These are phyloP conservation scores for Madurella mycetomatis DNA, from an alignment of 2,329 filamentous ascomycete species.

Conservation along the genomic window DNA sequence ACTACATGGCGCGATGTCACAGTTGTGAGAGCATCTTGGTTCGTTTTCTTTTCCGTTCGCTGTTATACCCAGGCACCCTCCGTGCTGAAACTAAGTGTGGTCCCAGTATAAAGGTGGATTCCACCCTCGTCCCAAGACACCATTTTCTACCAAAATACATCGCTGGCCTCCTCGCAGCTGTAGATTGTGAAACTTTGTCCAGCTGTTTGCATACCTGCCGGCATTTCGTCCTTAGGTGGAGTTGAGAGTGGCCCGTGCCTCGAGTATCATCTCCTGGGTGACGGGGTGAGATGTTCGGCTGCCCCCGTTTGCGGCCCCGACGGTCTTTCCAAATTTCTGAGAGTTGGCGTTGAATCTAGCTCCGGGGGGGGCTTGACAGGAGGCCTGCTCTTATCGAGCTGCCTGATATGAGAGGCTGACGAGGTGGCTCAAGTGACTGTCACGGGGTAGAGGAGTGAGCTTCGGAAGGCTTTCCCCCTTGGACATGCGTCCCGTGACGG, in stretches of 20 bases:
- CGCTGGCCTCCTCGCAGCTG: constrained; percentile 9
- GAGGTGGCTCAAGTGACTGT: constrained; percentile 2
- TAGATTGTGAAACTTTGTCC: constrained; percentile 18
- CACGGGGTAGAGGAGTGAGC: background rate
- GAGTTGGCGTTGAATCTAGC: constrained; percentile 14
- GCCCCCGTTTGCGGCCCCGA: background rate
- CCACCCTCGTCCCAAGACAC: background rate
- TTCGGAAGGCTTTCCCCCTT: constrained; percentile 8
- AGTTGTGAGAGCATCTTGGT: constrained; percentile 7
- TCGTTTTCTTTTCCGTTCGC: constrained; percentile 1
- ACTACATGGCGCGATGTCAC: constrained; percentile 19
- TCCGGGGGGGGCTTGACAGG: constrained; percentile 4
- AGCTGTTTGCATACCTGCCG: constrained; percentile 28
- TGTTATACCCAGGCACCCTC: constrained; percentile 6
- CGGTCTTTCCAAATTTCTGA: background rate
- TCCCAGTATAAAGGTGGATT: background rate
- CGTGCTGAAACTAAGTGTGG: background rate
- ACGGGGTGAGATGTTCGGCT: background rate
- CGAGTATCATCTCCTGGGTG: background rate
- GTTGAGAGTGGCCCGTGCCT: constrained; percentile 25
- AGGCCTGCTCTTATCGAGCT: background rate
- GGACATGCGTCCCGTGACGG: constrained; percentile 9
- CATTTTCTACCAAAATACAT: background rate
- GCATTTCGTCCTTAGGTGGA: constrained; percentile 24
- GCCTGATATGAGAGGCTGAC: background rate